Percentiles rank a stretch among this genome's conserved stretches.
Evolutionary conservation across 345 rosid species (phyloP).

Genomic region (Aethionema arabicum): DNA sequence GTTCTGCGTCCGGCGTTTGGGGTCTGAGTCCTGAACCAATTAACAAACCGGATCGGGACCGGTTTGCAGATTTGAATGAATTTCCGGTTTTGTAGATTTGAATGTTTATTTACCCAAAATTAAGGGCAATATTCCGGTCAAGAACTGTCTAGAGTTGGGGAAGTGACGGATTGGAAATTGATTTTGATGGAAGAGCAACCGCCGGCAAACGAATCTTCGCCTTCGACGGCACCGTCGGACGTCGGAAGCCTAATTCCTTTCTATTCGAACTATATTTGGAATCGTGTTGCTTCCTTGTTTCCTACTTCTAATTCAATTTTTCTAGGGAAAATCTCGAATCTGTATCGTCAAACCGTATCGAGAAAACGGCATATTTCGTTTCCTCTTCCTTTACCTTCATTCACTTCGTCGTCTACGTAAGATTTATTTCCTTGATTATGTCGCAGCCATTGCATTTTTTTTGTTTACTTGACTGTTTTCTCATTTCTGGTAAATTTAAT

Average conservation of each 20-base stretch:
- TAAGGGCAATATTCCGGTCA: too few relatives aligned
- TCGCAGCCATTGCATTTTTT: neutral
- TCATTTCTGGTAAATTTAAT: neutral
- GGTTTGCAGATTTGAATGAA: neutral
- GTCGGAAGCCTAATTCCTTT: constrained; percentile 44
- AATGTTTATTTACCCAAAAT: neutral
- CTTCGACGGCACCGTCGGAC: constrained; percentile 29
- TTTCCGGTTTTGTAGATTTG: neutral
- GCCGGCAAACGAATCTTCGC: constrained; percentile 31
- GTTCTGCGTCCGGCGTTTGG: too few relatives aligned
- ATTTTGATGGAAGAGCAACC: constrained; percentile 40
- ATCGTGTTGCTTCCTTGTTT: constrained; percentile 46
- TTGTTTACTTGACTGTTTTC: neutral
- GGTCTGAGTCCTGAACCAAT: neutral
- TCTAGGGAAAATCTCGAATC: constrained; percentile 51
- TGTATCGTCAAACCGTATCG: constrained; percentile 46
- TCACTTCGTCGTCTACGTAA: constrained; percentile 52
- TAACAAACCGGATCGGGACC: constrained; percentile 13
- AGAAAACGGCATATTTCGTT: constrained; percentile 57
- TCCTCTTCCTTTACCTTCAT: constrained; percentile 75
- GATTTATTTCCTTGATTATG: constrained; percentile 19
- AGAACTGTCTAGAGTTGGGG: neutral
- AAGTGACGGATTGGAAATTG: constrained; percentile 5
- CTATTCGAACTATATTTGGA: constrained; percentile 54
- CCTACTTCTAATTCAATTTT: constrained; percentile 40